Conservation (phyloP, 495 filamentous ascomycete genomes). For the Aspergillus saccharolyticus region DNA sequence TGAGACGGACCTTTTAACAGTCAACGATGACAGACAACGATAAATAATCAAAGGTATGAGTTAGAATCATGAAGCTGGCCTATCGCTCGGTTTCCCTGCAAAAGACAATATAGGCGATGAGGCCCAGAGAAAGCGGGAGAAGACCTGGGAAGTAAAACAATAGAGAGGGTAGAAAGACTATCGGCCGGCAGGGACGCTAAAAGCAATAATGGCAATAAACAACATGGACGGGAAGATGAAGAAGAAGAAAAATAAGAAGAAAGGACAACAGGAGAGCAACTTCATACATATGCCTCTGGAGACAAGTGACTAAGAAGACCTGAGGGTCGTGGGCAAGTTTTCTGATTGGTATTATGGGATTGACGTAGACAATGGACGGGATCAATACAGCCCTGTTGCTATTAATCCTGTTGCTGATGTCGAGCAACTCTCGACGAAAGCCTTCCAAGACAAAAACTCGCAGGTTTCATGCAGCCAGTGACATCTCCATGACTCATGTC, state of each 20-base stretch:
- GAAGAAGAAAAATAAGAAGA: constrained; percentile 10
- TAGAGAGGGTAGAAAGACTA: background rate
- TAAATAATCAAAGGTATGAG: background rate
- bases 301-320: constrained; percentile 11
- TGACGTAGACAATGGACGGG: background rate
- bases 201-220: constrained; percentile 13
- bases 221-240: constrained; percentile 5
- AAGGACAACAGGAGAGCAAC: constrained; percentile 4
- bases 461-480: background rate
- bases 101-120: background rate
- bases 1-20: background rate
- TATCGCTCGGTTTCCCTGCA: background rate
- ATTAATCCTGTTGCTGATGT: background rate
- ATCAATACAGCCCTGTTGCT: background rate
- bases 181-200: background rate
- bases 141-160: background rate
- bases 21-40: background rate
- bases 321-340: background rate
- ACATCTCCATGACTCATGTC: background rate
- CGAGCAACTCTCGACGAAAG: background rate
- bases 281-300: constrained; percentile 4
- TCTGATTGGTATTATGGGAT: background rate
- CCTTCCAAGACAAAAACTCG: background rate
- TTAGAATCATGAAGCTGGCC: background rate
- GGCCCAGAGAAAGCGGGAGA: background rate